Conservation (phyloP, 1,284 basidiomycete genomes). For the Irpex sp. region DNA sequence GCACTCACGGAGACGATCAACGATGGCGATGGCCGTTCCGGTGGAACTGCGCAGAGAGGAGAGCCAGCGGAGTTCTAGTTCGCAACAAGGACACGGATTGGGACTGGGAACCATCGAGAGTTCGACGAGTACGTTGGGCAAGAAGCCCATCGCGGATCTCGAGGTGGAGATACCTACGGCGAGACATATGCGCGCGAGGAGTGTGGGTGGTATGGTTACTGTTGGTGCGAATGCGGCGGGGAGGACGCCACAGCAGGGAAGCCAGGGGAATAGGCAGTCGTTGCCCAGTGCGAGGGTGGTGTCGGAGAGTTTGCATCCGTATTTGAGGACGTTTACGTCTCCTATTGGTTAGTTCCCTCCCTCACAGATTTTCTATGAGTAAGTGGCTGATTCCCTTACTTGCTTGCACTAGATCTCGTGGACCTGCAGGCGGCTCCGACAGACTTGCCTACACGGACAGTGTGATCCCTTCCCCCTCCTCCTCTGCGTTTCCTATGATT, state of each 20-base stretch:
- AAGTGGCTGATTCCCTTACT: neutral
- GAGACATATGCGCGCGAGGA: neutral
- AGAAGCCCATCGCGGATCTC: neutral
- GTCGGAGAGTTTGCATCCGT: conserved; percentile 27
- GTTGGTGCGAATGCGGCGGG: too few species aligned
- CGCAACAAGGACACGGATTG: neutral
- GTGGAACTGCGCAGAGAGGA: neutral
- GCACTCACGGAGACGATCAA: neutral
- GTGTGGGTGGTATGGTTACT: neutral
- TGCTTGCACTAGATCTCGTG: conserved; percentile 7
- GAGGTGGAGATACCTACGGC: neutral
- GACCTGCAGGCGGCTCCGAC: conserved; percentile 2
- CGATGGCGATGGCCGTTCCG: neutral
- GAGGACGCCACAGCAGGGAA: too few species aligned
- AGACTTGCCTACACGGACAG: conserved; percentile 7
- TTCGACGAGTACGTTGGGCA: neutral
- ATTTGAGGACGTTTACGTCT: conserved; percentile 32
- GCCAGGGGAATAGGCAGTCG: neutral
- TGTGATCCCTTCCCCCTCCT: neutral
- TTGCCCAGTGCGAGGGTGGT: conserved; percentile 5
- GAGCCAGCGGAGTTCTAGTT: neutral
- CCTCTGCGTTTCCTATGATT: neutral
- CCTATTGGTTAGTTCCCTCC: conserved; percentile 25
- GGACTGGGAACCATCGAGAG: neutral
- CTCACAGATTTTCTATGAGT: neutral